A percentile compares a stretch with the other conserved stretches of the same genome.
Evolutionary conservation across 106 monocot genomes (phyloP).

Genomic region (Allium fistulosum): DNA sequence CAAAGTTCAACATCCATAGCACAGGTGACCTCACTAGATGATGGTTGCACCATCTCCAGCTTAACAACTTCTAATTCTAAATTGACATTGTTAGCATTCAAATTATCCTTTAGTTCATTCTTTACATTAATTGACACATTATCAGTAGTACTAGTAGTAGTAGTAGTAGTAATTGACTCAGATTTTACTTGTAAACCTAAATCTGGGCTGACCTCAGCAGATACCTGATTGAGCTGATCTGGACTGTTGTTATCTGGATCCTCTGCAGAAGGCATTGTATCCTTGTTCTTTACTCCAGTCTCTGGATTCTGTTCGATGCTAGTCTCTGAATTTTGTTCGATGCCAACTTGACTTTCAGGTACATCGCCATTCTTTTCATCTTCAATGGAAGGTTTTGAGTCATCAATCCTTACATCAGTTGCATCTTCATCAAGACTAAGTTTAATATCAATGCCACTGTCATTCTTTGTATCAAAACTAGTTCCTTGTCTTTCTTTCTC

Average conservation of each 20-base stretch:
- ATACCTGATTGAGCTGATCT: constrained; percentile 62
- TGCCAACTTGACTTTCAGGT: constrained; percentile 6
- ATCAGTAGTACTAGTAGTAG: constrained; percentile 32
- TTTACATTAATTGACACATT: constrained; percentile 81
- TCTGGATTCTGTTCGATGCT: constrained; percentile 2
- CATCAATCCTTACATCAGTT: constrained; percentile 9
- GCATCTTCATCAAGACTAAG: no score
- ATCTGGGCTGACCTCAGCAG: constrained; percentile 67
- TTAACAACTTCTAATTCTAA: constrained; percentile 90
- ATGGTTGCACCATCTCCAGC: constrained; percentile 64
- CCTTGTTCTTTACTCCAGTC: constrained; percentile 14
- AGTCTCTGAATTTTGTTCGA: not conserved
- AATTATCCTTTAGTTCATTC: constrained; percentile 85
- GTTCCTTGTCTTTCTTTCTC: constrained; percentile 4
- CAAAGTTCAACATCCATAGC: constrained; percentile 23
- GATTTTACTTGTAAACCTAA: constrained; percentile 67
- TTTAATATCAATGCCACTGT: not conserved
- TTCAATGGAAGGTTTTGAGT: constrained; percentile 2
- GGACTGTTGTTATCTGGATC: constrained; percentile 22
- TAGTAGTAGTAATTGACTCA: constrained; percentile 47
- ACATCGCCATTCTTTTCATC: not conserved
- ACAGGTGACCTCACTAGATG: constrained; percentile 39
- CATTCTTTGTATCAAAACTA: not conserved
- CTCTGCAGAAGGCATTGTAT: constrained; percentile 25
- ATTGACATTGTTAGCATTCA: constrained; percentile 89